phyloP scores from a whole-genome alignment of 1,284 basidiomycete genomes.

The Vanrija humicola region DNA sequence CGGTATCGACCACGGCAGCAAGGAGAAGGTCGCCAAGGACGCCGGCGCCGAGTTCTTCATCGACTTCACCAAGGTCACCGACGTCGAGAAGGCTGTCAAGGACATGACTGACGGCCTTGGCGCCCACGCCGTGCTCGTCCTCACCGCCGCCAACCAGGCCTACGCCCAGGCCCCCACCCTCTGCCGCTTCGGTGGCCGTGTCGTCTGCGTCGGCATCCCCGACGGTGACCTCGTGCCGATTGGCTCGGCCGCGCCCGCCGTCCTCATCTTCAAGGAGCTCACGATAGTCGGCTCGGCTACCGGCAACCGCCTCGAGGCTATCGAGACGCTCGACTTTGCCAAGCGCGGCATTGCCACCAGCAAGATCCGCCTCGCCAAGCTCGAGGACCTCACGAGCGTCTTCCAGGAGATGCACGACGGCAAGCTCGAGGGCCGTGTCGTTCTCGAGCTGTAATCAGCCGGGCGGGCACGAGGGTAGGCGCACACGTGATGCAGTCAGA shows the following conservation, averaged over 20 bases:
- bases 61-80: constrained; percentile 60
- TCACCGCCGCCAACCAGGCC: constrained; percentile 53
- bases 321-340: constrained; percentile 18
- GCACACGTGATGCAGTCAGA: background rate
- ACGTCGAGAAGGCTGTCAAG: constrained; percentile 9
- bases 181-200: constrained; percentile 58
- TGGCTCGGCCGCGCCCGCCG: background rate
- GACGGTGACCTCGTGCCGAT: constrained; percentile 32
- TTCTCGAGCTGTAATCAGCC: constrained; percentile 8
- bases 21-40: constrained; percentile 61
- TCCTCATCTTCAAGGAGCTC: constrained; percentile 13
- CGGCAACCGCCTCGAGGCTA: constrained; percentile 8
- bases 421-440: constrained; percentile 14
- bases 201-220: constrained; percentile 73
- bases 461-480: background rate
- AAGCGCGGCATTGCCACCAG: constrained; percentile 6
- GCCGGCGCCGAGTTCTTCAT: constrained; percentile 76
- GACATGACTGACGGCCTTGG: constrained; percentile 59
- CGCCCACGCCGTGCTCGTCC: constrained; percentile 68
- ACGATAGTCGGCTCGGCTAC: constrained; percentile 8
- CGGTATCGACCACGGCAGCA: constrained; percentile 17
- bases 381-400: constrained; percentile 9
- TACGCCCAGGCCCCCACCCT: constrained; percentile 69
- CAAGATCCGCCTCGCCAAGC: constrained; percentile 10
- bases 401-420: constrained; percentile 15